Evolutionary conservation across 2,329 filamentous ascomycete genomes (phyloP).

Genomic region (Keithomyces neogunnii): DNA sequence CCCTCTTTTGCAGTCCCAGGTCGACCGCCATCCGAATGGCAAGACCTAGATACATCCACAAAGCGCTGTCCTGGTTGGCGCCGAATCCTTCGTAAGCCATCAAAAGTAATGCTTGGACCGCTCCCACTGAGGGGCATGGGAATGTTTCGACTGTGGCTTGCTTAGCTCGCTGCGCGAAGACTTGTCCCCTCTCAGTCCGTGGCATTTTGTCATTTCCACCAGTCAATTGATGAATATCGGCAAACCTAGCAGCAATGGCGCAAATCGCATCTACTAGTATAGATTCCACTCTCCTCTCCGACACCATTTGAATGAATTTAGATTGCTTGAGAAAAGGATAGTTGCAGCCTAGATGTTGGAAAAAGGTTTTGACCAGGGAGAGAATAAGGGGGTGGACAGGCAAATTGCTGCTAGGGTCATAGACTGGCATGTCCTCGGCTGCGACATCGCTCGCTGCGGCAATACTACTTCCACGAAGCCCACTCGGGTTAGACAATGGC

Average conservation of each 20-base stretch:
- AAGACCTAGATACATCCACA: constrained; percentile 91
- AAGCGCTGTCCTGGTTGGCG: constrained; percentile 75
- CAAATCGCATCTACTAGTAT: constrained; percentile 85
- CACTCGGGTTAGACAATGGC: constrained; percentile 32
- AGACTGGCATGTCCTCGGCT: constrained; percentile 57
- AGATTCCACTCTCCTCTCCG: constrained; percentile 72
- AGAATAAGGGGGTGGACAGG: constrained; percentile 70
- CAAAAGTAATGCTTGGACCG: constrained; percentile 74
- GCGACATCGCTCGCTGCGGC: constrained; percentile 33
- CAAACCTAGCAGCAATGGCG: constrained; percentile 74
- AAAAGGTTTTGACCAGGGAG: constrained; percentile 72
- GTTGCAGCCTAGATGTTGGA: constrained; percentile 73
- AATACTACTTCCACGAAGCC: constrained; percentile 29
- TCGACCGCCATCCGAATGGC: constrained; percentile 78
- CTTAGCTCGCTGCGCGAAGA: constrained; percentile 76
- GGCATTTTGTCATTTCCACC: constrained; percentile 39
- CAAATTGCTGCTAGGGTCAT: constrained; percentile 62
- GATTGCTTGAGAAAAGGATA: constrained; percentile 73
- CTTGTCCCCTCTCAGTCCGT: constrained; percentile 62
- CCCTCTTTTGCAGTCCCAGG: constrained; percentile 71
- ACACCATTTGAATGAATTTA: constrained; percentile 65
- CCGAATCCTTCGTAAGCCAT: constrained; percentile 88
- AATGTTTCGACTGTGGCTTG: constrained; percentile 77
- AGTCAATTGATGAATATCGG: constrained; percentile 44
- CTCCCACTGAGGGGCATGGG: constrained; percentile 71